phyloP scores from a whole-genome alignment of 1,139 yeast genomes.

The Magnusiomyces starmeri region DNA sequence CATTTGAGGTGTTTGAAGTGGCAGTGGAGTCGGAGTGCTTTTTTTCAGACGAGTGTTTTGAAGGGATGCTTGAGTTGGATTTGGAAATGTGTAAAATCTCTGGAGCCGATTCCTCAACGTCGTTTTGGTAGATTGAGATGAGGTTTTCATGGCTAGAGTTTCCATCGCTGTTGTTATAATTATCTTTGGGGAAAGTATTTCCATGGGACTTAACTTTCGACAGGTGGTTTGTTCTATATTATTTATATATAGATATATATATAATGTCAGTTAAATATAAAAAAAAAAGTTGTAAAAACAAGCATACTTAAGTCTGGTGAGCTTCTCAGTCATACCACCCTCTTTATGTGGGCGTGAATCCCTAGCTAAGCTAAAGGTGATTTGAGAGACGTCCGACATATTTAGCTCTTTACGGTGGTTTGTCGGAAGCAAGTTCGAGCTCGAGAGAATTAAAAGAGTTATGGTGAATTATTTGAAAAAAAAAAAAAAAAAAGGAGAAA shows the following conservation, averaged over 20 bases:
- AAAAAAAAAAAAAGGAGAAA: background rate
- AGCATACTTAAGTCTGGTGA: slow-evolving; percentile 4
- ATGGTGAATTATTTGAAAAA: background rate
- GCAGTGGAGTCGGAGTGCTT: background rate
- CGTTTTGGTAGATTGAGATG: background rate
- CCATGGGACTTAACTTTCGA: background rate
- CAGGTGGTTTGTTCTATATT: background rate
- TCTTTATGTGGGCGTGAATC: slow-evolving; percentile 4
- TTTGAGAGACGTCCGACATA: slow-evolving; percentile 4
- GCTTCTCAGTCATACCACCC: background rate
- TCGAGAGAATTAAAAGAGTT: background rate
- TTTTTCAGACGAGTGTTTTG: background rate
- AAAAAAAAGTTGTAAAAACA: background rate
- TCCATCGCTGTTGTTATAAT: background rate
- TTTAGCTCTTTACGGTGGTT: no score
- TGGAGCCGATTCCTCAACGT: background rate
- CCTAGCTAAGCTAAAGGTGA: slow-evolving; percentile 2
- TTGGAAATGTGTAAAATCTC: background rate
- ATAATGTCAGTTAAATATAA: no score
- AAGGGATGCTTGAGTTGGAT: background rate
- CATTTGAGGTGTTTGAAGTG: background rate
- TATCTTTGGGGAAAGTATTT: no score
- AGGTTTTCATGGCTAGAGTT: background rate
- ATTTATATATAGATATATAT: background rate
- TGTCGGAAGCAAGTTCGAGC: background rate